Base-by-base conservation (phyloP, 805 yeast genomes). In the Vanderwaltozyma yarrowii region DNA sequence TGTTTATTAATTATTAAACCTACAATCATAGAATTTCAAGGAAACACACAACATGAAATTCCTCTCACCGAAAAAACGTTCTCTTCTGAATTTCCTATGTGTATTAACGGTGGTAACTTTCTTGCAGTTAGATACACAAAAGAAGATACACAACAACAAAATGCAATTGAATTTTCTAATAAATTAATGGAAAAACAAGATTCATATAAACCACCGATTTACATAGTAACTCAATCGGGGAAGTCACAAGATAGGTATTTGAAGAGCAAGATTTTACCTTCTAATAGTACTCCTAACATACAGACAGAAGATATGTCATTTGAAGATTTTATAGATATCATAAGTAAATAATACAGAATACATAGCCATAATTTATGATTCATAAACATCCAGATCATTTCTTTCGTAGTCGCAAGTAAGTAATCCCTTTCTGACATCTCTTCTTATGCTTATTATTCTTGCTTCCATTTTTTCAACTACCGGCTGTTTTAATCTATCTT, bases 211-310 rank as follows among this genome's bases (percentile, higher is more conserved):
- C 28, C 27, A 25, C 51, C 49, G 17, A 10, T 32, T 12, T 43
- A 33, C 23, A 20, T 44, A 5, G 38, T 39, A n/a, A 41, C 49
- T 11, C 18, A 27, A 15, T 32, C 38, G 5, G 44, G 44, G 18
- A 44, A 40, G 3, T 45, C 50, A 23, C 47, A 49, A 33, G 55
- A 50, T 32, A 41, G 55, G 15, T 50, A 30, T 28, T 38, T 49
- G 14, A 43, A 45, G 14, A 40, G 47, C 26, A 42, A 36, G 29
- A 28, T 50, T 13, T 25, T 45, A 23, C 23, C 23, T 7, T 21
- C 23, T n/a, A n/a, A n/a, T n/a, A n/a, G n/a, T n/a, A n/a, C n/a
- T n/a, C 45, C 46, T 11, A 32, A 29, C n/a, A 33, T 47, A 24
- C 36, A 36, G 16, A 45, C 51, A 2, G 50, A 48, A 26, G 55